phyloP scores from a whole-genome alignment of 345 rosid genomes.

The Moricandia arvensis region DNA sequence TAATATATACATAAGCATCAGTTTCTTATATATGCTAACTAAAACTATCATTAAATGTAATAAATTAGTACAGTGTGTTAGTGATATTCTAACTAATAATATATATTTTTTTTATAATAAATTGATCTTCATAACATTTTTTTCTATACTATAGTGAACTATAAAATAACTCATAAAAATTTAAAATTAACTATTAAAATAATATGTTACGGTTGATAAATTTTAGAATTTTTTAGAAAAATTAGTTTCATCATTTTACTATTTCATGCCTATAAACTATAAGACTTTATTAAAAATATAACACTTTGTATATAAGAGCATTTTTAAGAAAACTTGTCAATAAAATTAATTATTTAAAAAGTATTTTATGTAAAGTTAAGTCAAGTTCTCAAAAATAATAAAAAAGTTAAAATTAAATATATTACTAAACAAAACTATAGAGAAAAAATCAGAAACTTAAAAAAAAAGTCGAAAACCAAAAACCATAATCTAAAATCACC shows the following conservation, averaged over 20 bases:
- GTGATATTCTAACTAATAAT: not conserved
- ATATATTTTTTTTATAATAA: no score
- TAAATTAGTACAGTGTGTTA: not conserved
- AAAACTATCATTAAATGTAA: not conserved
- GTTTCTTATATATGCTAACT: not conserved
- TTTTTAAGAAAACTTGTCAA: not conserved
- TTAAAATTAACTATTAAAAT: not conserved
- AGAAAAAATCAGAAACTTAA: not conserved
- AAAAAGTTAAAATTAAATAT: no score
- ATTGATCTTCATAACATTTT: not conserved
- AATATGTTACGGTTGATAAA: no score
- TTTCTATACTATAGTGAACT: not conserved
- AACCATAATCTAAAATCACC: not conserved
- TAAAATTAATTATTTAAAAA: no score
- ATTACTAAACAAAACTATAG: not conserved
- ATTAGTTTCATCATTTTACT: not conserved
- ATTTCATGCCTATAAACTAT: no score
- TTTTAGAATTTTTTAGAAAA: not conserved
- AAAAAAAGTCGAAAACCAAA: not conserved
- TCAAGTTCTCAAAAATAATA: not conserved
- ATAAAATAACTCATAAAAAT: no score
- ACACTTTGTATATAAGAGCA: not conserved
- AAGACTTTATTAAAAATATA: no score
- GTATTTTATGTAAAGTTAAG: not conserved
- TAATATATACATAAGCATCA: not conserved